phyloP scores from a whole-genome alignment of 2,329 filamentous ascomycete genomes.

The Rasamsonia emersonii region DNA sequence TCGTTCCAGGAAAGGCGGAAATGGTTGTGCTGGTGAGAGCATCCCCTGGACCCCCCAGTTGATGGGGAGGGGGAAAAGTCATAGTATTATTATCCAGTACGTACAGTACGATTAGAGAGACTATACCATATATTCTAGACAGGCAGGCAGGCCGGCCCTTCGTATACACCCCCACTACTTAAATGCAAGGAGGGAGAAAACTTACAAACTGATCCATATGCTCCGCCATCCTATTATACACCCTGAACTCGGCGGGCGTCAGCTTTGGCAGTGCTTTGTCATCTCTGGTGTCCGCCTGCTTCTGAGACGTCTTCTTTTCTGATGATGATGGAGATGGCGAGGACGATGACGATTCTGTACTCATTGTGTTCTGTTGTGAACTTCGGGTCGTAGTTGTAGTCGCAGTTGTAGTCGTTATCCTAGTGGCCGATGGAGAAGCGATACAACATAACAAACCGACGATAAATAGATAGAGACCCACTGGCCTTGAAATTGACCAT shows the following conservation, averaged over 20 bases:
- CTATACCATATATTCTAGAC: conserved; percentile 3
- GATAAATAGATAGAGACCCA: no score
- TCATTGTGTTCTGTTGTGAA: no score
- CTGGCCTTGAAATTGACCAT: no score
- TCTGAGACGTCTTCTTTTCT: background rate
- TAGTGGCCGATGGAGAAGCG: no score
- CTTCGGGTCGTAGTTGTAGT: no score
- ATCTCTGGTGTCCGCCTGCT: background rate
- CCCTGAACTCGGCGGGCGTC: conserved; percentile 55
- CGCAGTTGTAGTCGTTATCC: no score
- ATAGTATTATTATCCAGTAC: conserved; percentile 5
- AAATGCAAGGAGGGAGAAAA: conserved; percentile 8
- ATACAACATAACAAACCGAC: no score
- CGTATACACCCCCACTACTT: no score
- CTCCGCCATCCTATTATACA: conserved; percentile 65
- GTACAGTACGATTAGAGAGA: conserved; percentile 8
- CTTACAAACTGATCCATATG: conserved; percentile 65
- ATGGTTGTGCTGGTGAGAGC: conserved; percentile 55
- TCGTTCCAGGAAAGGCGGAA: conserved; percentile 67
- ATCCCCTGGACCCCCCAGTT: no score
- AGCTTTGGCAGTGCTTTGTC: conserved; percentile 51
- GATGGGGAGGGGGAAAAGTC: no score
- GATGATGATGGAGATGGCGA: background rate
- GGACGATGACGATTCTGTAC: no score
- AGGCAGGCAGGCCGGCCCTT: no score